Evolutionary conservation across 2,329 filamentous ascomycete genomes (phyloP), one percentile per base, ranked within the genome.

Genomic region (Colletotrichum australisinense): DNA sequence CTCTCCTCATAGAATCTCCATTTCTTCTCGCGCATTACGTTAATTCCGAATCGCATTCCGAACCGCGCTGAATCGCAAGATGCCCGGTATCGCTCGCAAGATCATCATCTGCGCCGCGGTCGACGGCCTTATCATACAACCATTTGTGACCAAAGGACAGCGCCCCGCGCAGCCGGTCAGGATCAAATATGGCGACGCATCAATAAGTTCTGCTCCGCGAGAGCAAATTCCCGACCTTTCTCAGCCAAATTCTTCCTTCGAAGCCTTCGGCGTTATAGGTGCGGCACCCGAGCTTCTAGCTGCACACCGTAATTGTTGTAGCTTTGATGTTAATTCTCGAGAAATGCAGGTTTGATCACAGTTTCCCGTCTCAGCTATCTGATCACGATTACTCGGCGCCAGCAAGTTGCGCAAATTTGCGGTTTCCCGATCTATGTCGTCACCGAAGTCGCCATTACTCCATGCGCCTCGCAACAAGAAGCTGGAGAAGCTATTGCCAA

Each of bases 381-480:
- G 7, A 90, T 99, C 71, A 93, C 94, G 12, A 97, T 99, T 78
- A 95, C 93, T 26, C 90, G 92, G 71, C 93, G 96, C 59, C 90
- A 97, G 78, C 94, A 97, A 81, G 95, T 98, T 63, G 97, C 97
- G 3, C 93, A 95, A 76, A 91, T 98, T 63, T 91, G 92, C 76
- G 95, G 94, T 6, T 92, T 90, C 68, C 93, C 95, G 0, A 87
- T 98, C 68, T 99, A 97, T 82, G 92, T 95, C 52, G 91, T 98
- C 73, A 97, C 93, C 56, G 94, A 97, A 77, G 94, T 98, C 38
- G 93, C 95, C 7, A 86, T 98, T n/a, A 97, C 97, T 6, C 97
- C 97, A 1, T 91, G 97, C 66, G 90, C 92, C 2, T 96, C 93
- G 6, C 92, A 93, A 78, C 81, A 83, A 53, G 94, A 97, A 56